phyloP scores from a whole-genome alignment of 495 filamentous ascomycete species.

The Penicillium canescens region DNA sequence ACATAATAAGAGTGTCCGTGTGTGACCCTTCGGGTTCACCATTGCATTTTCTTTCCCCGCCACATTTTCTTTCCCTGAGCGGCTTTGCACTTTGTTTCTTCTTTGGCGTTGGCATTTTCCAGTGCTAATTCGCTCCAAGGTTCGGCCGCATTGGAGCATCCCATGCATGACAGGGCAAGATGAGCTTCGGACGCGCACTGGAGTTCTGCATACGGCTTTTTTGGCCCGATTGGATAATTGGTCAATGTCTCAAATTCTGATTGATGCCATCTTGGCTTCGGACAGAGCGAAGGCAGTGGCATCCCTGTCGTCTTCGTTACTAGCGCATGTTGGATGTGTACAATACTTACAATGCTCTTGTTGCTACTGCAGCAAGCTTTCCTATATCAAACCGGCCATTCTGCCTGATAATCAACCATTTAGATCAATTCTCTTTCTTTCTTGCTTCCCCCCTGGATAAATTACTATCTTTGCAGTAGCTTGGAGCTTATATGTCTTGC shows the following conservation, averaged over 20 bases:
- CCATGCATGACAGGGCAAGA: neutral
- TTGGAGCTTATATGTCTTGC: no score
- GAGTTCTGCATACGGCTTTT: neutral
- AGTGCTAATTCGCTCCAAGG: neutral
- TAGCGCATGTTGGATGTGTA: slow-evolving; percentile 1
- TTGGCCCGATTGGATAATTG: neutral
- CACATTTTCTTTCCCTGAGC: slow-evolving; percentile 13
- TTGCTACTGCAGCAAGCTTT: neutral
- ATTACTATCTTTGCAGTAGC: neutral
- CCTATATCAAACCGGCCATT: neutral
- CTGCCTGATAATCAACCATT: neutral
- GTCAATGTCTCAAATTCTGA: neutral
- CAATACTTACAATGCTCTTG: neutral
- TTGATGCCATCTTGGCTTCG: neutral
- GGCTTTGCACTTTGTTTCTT: slow-evolving; percentile 18
- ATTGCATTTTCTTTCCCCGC: slow-evolving; percentile 15
- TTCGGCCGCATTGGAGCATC: neutral
- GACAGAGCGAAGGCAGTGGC: neutral
- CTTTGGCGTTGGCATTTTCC: neutral
- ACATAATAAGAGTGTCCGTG: slow-evolving; percentile 27
- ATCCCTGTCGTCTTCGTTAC: neutral
- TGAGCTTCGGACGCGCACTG: neutral
- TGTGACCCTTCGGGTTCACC: slow-evolving; percentile 13
- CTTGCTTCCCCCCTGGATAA: neutral
- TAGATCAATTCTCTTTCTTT: neutral